Conservation (phyloP, 1,284 basidiomycete species). For the Psilocybe mexicana region DNA sequence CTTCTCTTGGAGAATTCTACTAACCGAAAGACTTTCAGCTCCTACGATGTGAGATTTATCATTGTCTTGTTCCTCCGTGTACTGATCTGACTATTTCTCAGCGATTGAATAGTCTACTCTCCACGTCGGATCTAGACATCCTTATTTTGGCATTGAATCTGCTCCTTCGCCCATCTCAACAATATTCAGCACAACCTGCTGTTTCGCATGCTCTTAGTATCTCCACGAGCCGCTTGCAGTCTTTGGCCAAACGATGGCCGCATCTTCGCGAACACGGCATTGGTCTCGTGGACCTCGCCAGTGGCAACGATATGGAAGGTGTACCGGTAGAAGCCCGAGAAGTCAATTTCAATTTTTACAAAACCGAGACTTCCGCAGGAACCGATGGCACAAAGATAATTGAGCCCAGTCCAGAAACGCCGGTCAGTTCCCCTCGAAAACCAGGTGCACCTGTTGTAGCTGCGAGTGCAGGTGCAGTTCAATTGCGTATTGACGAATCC, state of each 20-base stretch:
- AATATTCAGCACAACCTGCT: conserved; percentile 85
- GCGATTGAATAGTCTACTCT: conserved; percentile 89
- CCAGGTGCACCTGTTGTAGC: conserved; percentile 36
- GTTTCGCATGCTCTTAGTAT: conserved; percentile 78
- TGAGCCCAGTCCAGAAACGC: conserved; percentile 44
- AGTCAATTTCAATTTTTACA: conserved; percentile 77
- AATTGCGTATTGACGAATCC: conserved; percentile 64
- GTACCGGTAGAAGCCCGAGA: conserved; percentile 71
- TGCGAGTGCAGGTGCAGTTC: conserved; percentile 48
- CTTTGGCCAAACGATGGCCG: conserved; percentile 74
- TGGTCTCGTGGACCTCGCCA: conserved; percentile 68
- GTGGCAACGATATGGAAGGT: conserved; percentile 55
- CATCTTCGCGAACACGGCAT: conserved; percentile 73
- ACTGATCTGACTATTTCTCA: conserved; percentile 32
- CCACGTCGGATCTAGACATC: conserved; percentile 88
- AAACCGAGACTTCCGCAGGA: conserved; percentile 43
- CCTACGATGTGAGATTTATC: conserved; percentile 83
- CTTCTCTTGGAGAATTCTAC: conserved; percentile 97
- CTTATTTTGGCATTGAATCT: conserved; percentile 85
- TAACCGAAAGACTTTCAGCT: conserved; percentile 94
- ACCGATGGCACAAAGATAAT: conserved; percentile 43
- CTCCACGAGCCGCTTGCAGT: conserved; percentile 70
- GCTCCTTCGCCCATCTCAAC: conserved; percentile 90
- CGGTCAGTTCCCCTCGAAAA: conserved; percentile 28
- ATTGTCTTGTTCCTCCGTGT: conserved; percentile 14